phyloP scores from a whole-genome alignment of 345 rosid genomes.

The Eucalyptus cloeziana region DNA sequence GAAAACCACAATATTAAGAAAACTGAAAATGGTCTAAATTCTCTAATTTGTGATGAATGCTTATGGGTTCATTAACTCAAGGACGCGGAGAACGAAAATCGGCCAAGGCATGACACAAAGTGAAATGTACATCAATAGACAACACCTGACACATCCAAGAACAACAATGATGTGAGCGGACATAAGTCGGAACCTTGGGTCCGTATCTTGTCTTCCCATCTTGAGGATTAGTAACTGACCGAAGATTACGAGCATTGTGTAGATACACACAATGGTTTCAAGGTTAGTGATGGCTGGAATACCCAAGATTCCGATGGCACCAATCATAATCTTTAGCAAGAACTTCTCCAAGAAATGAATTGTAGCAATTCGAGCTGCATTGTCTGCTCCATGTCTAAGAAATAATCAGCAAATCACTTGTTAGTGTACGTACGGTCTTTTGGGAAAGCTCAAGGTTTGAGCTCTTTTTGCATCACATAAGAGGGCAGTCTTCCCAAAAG shows the following conservation, averaged over 20 bases:
- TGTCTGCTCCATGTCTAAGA: not conserved
- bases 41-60: not conserved
- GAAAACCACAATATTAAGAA: too few relatives aligned
- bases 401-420: not conserved
- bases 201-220: not conserved
- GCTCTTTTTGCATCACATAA: not conserved
- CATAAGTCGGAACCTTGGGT: not conserved
- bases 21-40: too few relatives aligned
- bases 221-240: not conserved
- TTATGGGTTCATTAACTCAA: too few relatives aligned
- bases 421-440: not conserved
- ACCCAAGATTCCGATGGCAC: not conserved
- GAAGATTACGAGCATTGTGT: accelerated
- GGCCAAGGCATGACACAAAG: not conserved
- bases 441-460: not conserved
- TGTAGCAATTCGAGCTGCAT: not conserved
- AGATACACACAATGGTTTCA: not conserved
- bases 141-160: not conserved
- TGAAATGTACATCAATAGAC: too few relatives aligned
- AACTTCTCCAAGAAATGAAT: not conserved
- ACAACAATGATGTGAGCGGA: not conserved
- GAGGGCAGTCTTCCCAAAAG: not conserved
- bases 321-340: too few relatives aligned
- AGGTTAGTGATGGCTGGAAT: not conserved
- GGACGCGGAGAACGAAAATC: not conserved